A percentile compares a stretch with the other conserved stretches of the same genome.
Conservation (phyloP, 2,329 filamentous ascomycete genomes). For the Neospermospora avenae region DNA sequence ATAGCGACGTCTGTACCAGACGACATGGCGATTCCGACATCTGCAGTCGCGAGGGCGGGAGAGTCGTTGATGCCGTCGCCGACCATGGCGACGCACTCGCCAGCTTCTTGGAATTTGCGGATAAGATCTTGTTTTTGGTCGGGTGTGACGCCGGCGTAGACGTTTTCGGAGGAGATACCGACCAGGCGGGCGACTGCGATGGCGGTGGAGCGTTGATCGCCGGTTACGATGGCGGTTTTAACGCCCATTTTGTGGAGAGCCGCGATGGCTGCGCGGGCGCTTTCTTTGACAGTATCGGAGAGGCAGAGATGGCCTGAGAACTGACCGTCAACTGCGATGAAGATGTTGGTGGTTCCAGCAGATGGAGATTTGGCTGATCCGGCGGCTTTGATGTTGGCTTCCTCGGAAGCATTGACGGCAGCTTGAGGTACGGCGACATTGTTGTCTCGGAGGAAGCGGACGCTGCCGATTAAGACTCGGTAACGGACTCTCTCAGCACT, state of each 20-base stretch:
- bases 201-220: slow-evolving; percentile 83
- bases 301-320: slow-evolving; percentile 84
- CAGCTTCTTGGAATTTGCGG: slow-evolving; percentile 67
- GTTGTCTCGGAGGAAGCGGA: slow-evolving; percentile 69
- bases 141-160: slow-evolving; percentile 84
- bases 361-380: slow-evolving; percentile 33
- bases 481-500: slow-evolving; percentile 68
- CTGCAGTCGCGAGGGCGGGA: slow-evolving; percentile 85
- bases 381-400: slow-evolving; percentile 48
- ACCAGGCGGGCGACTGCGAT: slow-evolving; percentile 78
- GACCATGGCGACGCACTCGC: slow-evolving; percentile 89
- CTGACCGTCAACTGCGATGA: slow-evolving; percentile 77
- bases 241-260: slow-evolving; percentile 84
- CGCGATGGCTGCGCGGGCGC: slow-evolving; percentile 74
- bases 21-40: slow-evolving; percentile 89
- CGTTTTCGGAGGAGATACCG: slow-evolving; percentile 71
- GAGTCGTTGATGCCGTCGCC: slow-evolving; percentile 99
- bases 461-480: slow-evolving; percentile 79
- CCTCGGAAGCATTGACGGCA: slow-evolving; percentile 61
- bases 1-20: slow-evolving; percentile 96
- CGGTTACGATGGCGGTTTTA: slow-evolving; percentile 87
- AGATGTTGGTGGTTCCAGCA: slow-evolving; percentile 84
- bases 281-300: slow-evolving; percentile 87
- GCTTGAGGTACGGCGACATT: slow-evolving; percentile 62
- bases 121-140: slow-evolving; percentile 89